phyloP scores from a whole-genome alignment of 2,329 filamentous ascomycete species.

The Aquanectria penicillioides region DNA sequence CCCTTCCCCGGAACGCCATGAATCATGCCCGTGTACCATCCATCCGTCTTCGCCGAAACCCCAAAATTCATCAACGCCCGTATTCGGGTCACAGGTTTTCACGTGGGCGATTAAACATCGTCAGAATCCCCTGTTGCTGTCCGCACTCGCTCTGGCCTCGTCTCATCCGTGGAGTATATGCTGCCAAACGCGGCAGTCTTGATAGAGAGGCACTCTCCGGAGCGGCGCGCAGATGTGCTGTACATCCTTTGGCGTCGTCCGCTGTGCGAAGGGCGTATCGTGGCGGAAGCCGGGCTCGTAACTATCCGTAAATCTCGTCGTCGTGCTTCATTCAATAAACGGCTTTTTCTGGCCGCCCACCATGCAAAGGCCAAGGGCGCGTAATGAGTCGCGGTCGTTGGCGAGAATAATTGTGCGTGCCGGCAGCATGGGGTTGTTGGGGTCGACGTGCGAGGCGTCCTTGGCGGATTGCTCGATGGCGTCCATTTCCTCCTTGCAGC shows the following conservation, averaged over 20 bases:
- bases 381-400: conserved; percentile 73
- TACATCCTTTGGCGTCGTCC: conserved; percentile 25
- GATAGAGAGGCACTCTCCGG: conserved; percentile 30
- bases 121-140: too few species aligned
- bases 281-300: conserved; percentile 25
- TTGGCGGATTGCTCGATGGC: conserved; percentile 96
- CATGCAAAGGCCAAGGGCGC: conserved; percentile 70
- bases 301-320: conserved; percentile 12
- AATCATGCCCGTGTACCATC: conserved; percentile 35
- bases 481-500: conserved; percentile 98
- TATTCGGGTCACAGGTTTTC: conserved; percentile 39
- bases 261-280: conserved; percentile 21
- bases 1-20: conserved; percentile 38
- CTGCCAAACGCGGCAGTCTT: conserved; percentile 17
- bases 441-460: conserved; percentile 87
- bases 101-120: conserved; percentile 24
- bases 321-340: conserved; percentile 65
- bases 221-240: conserved; percentile 27
- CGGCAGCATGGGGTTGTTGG: conserved; percentile 91
- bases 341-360: conserved; percentile 73
- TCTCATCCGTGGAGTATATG: conserved; percentile 12
- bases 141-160: background rate
- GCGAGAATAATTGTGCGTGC: conserved; percentile 83
- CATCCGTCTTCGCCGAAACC: conserved; percentile 32
- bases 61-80: conserved; percentile 36